Conservation (phyloP, 768 basidiomycete species). For the button mushroom (Agaricus bisporus) region DNA sequence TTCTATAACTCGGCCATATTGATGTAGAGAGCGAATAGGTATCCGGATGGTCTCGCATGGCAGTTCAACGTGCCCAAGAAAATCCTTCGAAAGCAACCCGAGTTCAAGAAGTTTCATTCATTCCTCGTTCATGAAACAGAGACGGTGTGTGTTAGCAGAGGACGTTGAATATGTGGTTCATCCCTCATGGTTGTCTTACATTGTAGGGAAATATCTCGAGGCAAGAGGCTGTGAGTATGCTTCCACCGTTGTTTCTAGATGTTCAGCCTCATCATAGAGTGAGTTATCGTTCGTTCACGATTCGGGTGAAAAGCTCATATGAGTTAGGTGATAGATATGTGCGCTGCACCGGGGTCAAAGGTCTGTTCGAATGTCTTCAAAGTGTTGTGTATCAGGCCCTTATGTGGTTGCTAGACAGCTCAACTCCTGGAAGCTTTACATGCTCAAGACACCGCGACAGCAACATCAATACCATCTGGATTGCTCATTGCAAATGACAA, state of each 20-base stretch:
- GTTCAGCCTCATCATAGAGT: slow-evolving; percentile 90
- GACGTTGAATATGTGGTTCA: background rate
- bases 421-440: slow-evolving; percentile 96
- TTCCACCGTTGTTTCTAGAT: slow-evolving; percentile 93
- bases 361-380: slow-evolving; percentile 26
- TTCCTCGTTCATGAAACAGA: slow-evolving; percentile 98
- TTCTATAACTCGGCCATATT: background rate
- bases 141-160: slow-evolving; percentile 55
- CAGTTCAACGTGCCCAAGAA: slow-evolving; percentile 91
- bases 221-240: slow-evolving; percentile 98
- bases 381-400: background rate
- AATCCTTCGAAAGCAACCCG: slow-evolving; percentile 76
- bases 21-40: slow-evolving; percentile 45
- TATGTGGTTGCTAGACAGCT: slow-evolving; percentile 56
- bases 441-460: slow-evolving; percentile 58
- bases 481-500: slow-evolving; percentile 93
- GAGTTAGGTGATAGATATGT: slow-evolving; percentile 86
- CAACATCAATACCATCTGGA: slow-evolving; percentile 71
- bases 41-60: slow-evolving; percentile 94
- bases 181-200: background rate
- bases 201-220: slow-evolving; percentile 87
- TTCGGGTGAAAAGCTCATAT: background rate
- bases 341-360: slow-evolving; percentile 97
- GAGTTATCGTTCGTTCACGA: slow-evolving; percentile 16
- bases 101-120: slow-evolving; percentile 92